Evolutionary conservation across 345 rosid species (phyloP).

Genomic region (Salix suchowensis): DNA sequence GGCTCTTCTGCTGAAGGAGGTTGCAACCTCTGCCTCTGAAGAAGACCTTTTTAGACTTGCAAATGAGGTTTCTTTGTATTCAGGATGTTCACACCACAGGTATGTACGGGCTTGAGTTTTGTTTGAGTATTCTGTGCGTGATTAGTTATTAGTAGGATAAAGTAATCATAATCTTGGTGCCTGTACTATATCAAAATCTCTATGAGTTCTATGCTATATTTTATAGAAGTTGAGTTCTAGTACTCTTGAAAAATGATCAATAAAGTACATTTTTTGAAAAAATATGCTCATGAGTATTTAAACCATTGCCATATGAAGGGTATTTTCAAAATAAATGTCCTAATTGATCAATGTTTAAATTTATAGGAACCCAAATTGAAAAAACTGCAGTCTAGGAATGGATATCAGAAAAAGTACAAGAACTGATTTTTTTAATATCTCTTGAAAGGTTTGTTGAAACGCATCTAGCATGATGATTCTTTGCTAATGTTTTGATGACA

Average conservation of each 20-base stretch:
- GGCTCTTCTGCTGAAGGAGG: slow-evolving; percentile 71
- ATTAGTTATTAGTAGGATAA: neutral
- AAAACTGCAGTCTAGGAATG: neutral
- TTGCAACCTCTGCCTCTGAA: slow-evolving; percentile 59
- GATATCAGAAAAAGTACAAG: neutral
- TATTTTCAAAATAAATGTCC: too few species aligned
- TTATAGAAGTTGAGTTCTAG: neutral
- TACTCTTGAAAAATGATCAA: neutral
- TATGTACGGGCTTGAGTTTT: slow-evolving; percentile 9
- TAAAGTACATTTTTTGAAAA: neutral
- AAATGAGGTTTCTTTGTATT: slow-evolving; percentile 65
- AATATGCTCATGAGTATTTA: too few species aligned
- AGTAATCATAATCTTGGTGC: neutral
- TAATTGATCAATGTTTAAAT: neutral
- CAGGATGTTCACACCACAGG: slow-evolving; percentile 95
- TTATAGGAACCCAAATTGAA: neutral
- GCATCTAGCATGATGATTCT: neutral
- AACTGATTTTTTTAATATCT: neutral
- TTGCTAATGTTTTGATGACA: neutral
- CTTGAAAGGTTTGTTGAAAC: neutral
- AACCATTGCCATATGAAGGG: too few species aligned
- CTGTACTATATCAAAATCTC: neutral
- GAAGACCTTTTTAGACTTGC: slow-evolving; percentile 65
- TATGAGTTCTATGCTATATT: neutral
- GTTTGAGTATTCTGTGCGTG: neutral